Base-by-base conservation (phyloP, 1,284 basidiomycete genomes). In the Malassezia japonica region DNA sequence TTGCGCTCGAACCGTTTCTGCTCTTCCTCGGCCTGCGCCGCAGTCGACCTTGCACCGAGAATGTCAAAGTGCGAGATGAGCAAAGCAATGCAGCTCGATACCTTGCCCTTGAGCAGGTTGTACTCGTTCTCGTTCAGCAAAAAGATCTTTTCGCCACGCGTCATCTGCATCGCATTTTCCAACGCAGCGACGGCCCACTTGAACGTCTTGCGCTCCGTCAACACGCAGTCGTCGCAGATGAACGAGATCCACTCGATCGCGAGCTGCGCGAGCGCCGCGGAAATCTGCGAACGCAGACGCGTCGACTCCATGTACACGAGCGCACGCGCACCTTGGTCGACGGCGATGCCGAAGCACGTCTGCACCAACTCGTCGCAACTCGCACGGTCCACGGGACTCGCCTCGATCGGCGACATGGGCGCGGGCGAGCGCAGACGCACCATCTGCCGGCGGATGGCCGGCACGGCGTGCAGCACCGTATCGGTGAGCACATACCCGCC, bases 21-120 rank as follows among this genome's bases (percentile, higher is more conserved):
- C 42, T 65, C 62, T 33, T 67, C 65, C 47, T 69, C 58, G 34
- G 64, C 65, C 46, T 68, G 66, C 21, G 64, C 65, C 9, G 66
- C 68, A 41, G 56, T 65, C 48, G 65, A 67, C 33, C 69, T 43
- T 15, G 69, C 69, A 35, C 68, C 70, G 23, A 72, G 80, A 61
- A 99, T 92, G 74, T 99, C 94, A 72, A 99, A 98, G 74, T 98
- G 94, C 52, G 84, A 85, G 67, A 96, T 92, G 46, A 99, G 80
- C 20, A 98, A 79, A 0, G 87, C 90, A 83, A 98, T 95, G 70
- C 94, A 96, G 65, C 81, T 87, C 15, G 90, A 91, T 16, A 99
- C 92, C 74, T 91, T 92, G 63, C 85, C 83, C 37, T 87, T 80
- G 32, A 98, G 78, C 75, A 87, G 80, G 57, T 86, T 82, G 44